Evolutionary conservation across 1,139 yeast genomes (phyloP), one percentile per base, ranked within the genome.

Genomic region (Suhomyces yuchorum): DNA sequence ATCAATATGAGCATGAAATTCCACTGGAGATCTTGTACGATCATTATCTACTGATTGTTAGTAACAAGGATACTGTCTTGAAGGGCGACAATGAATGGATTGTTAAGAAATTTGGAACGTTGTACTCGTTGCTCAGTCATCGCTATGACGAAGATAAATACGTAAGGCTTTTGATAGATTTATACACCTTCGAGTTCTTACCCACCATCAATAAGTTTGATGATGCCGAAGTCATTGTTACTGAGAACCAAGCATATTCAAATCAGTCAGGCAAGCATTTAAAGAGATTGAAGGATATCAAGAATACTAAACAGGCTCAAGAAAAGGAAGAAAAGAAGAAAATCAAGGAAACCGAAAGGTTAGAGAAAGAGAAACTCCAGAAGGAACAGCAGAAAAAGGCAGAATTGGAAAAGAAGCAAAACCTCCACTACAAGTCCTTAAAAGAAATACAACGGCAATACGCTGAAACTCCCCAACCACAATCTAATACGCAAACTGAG

Each of bases 21-120:
- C 78, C 79, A 0, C 45, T 55, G 35, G 77, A 72, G 51, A 57
- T 71, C 28, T 54, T 71, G 39, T 70, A 65, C 54, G 73, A 71
- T 47, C 62, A 66, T 39, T 67, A 62, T 46, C 59, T 73, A 49
- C 62, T 70, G 19, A 58, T 62, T 37, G 59, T 60, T 33, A 56
- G 65, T 5, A 65, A 68, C 48, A 55, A 56, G 14, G 55, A 53
- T 4, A 36, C 54, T 35, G 43, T 55, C 18, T 46, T 40, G 15
- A 46, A 40, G 2, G 53, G 50, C 15, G 43, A 38, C n/a, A 41
- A 37, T 39, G 19, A 35, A 15, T 44, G 42, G 48, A 23, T 48
- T 1, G 30, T 50, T 19, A 45, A 44, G 40, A 48, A 50, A 18
- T 32, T 42, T 11, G 42, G 35, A 17, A 36, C 35, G 35, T 49